These are phyloP conservation scores for Chernovozyma aurita DNA, from an alignment of 1,139 yeast species.

Conservation along the genomic window DNA sequence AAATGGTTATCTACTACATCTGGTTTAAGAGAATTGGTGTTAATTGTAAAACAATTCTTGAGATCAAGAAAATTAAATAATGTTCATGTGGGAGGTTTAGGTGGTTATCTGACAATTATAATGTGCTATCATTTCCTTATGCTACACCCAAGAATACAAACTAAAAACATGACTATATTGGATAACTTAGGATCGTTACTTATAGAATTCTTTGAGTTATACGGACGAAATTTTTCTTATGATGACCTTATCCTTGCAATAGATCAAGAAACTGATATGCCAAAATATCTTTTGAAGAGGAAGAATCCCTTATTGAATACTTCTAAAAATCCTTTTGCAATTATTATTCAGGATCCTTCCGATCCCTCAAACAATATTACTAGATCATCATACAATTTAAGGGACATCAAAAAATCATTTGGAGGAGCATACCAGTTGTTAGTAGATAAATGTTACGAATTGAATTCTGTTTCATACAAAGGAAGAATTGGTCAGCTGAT, in stretches of 20 bases:
- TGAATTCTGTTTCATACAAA: slow-evolving; percentile 58
- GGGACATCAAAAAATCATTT: slow-evolving; percentile 82
- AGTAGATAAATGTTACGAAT: slow-evolving; percentile 62
- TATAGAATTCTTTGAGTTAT: slow-evolving; percentile 92
- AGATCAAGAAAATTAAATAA: slow-evolving; percentile 76
- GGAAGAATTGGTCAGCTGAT: slow-evolving; percentile 70
- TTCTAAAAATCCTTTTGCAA: slow-evolving; percentile 53
- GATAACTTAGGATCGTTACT: slow-evolving; percentile 84
- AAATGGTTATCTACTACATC: slow-evolving; percentile 72
- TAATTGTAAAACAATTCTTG: slow-evolving; percentile 83
- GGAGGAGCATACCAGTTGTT: slow-evolving; percentile 87
- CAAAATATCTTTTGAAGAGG: slow-evolving; percentile 55
- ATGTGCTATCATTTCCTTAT: slow-evolving; percentile 76
- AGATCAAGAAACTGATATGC: slow-evolving; percentile 42
- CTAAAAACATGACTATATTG: slow-evolving; percentile 60
- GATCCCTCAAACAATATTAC: slow-evolving; percentile 80
- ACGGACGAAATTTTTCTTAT: slow-evolving; percentile 88
- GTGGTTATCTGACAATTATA: slow-evolving; percentile 91
- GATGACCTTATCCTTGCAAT: slow-evolving; percentile 70
- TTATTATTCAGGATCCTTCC: slow-evolving; percentile 89
- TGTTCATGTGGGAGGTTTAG: slow-evolving; percentile 95
- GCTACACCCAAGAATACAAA: slow-evolving; percentile 73
- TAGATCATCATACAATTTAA: slow-evolving; percentile 76
- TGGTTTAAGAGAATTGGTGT: slow-evolving; percentile 78
- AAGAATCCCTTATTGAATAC: slow-evolving; percentile 52